phyloP scores from a whole-genome alignment of 2,329 filamentous ascomycete genomes.

The Penicillium olsonii region DNA sequence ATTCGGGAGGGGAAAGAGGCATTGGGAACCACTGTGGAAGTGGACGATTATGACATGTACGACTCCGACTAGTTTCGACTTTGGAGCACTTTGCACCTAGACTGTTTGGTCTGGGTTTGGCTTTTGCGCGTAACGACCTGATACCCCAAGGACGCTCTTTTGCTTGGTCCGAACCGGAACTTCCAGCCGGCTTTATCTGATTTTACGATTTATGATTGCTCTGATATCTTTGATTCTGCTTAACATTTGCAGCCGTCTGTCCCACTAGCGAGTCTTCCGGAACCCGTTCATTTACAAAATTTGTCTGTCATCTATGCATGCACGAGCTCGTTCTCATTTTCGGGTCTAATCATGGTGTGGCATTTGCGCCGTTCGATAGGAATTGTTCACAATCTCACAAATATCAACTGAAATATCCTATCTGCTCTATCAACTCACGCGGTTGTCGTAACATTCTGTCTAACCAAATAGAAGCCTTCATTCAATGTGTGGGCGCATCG shows the following conservation, averaged over 20 bases:
- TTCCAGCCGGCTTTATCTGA: constrained; percentile 5
- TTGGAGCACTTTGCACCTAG: neutral
- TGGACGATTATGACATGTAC: constrained; percentile 52
- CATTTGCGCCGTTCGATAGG: neutral
- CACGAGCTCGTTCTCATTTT: neutral
- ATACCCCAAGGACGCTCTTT: constrained; percentile 22
- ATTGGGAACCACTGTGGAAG: constrained; percentile 71
- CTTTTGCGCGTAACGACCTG: constrained; percentile 22
- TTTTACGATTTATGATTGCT: constrained; percentile 23
- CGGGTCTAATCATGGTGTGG: neutral
- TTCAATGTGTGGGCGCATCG: neutral
- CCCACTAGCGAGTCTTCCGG: neutral
- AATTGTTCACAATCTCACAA: constrained; percentile 7
- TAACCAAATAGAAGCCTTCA: neutral
- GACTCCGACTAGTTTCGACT: constrained; percentile 28
- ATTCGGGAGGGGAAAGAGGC: constrained; percentile 87
- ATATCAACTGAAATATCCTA: neutral
- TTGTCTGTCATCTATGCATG: neutral
- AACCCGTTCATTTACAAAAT: neutral
- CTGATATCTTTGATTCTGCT: constrained; percentile 11
- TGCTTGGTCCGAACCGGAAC: constrained; percentile 9
- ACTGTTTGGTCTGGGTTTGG: neutral
- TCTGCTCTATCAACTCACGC: neutral
- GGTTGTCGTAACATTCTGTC: neutral
- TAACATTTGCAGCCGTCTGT: neutral